Evolutionary conservation across 495 filamentous ascomycete species (phyloP).

Genomic region (Pseudomonodictys pantanalensis): DNA sequence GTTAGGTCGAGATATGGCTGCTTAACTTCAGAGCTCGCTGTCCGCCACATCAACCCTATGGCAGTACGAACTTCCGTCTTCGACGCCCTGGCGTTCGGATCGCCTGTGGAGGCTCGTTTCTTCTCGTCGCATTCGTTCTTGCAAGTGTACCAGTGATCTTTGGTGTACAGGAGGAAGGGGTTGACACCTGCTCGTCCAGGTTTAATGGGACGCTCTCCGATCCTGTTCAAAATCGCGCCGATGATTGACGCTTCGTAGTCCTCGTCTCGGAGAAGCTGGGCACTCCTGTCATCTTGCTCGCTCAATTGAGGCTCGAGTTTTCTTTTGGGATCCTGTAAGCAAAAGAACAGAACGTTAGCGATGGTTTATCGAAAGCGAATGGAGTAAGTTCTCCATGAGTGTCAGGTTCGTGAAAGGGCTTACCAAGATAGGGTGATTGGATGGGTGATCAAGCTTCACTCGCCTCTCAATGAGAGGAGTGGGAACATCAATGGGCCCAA

Average conservation of each 20-base stretch:
- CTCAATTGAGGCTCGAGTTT: constrained; percentile 1
- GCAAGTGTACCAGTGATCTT: constrained; percentile 72
- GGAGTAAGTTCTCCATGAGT: no score
- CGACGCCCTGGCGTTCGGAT: constrained; percentile 62
- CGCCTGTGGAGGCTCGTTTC: constrained; percentile 60
- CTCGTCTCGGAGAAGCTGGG: constrained; percentile 39
- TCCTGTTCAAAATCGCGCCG: constrained; percentile 60
- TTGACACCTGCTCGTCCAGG: constrained; percentile 70
- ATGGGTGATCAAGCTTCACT: constrained; percentile 23
- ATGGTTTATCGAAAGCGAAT: no score
- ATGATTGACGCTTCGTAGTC: constrained; percentile 73
- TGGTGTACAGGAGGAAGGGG: constrained; percentile 65
- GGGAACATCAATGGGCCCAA: constrained; percentile 77
- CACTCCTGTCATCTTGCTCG: not conserved
- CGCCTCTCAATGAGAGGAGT: constrained; percentile 70
- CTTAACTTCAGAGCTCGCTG: constrained; percentile 63
- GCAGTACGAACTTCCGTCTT: constrained; percentile 76
- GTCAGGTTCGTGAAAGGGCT: no score
- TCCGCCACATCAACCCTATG: constrained; percentile 85
- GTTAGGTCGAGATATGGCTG: constrained; percentile 72
- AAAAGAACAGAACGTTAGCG: no score
- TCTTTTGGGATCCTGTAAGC: constrained; percentile 18
- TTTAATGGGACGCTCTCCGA: constrained; percentile 69
- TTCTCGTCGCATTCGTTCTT: constrained; percentile 69
- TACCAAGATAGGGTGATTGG: not conserved